phyloP scores from a whole-genome alignment of 805 yeast genomes.

The Yamadazyma scolyti region DNA sequence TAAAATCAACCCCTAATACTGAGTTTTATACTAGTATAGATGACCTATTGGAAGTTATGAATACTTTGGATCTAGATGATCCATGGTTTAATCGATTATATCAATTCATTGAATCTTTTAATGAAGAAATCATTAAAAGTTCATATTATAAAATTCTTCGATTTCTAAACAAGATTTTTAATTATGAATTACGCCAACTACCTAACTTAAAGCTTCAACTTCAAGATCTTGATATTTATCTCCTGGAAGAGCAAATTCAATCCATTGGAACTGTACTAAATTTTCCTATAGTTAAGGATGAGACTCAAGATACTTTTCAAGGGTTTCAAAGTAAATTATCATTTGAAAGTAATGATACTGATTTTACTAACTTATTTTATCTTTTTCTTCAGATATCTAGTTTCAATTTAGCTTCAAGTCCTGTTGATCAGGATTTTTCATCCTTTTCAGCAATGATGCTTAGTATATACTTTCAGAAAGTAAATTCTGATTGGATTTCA shows the following conservation, averaged over 20 bases:
- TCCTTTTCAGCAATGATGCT: constrained; percentile 3
- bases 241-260: constrained; percentile 1
- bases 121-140: background rate
- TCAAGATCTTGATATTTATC: constrained; percentile 6
- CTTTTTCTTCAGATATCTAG: constrained; percentile 8
- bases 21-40: too few relatives aligned
- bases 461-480: constrained; percentile 4
- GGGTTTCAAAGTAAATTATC: constrained; percentile 9
- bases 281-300: too few relatives aligned
- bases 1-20: too few relatives aligned
- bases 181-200: constrained; percentile 11
- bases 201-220: constrained; percentile 9
- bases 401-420: constrained; percentile 5
- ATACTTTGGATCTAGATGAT: too few relatives aligned
- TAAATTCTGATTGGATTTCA: too few relatives aligned
- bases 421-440: constrained; percentile 9
- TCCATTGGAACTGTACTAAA: too few relatives aligned
- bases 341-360: constrained; percentile 7
- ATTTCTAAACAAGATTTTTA: constrained; percentile 9
- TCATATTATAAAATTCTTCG: constrained; percentile 2
- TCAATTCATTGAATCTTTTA: too few relatives aligned
- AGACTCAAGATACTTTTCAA: too few relatives aligned
- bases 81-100: background rate
- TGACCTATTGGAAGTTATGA: too few relatives aligned
- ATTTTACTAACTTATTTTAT: constrained; percentile 9